Conservation (phyloP, 2,329 filamentous ascomycete genomes). For the Ceratocystis cacaofunesta region DNA sequence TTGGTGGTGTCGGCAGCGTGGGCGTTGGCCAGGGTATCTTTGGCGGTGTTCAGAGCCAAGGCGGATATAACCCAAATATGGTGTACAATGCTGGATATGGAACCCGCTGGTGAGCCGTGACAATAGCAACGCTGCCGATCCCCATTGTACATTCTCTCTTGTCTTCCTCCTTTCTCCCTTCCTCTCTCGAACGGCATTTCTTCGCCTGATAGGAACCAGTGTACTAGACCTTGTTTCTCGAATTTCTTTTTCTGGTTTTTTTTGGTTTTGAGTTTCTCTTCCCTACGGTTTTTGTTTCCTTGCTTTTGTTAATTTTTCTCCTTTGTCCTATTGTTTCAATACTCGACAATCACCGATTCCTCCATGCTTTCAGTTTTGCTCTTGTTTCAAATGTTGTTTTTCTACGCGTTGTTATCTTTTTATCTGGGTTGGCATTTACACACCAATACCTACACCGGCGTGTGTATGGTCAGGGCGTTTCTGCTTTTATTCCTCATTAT, state of each 20-base stretch:
- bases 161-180: not conserved
- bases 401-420: constrained; percentile 8
- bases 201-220: not conserved
- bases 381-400: constrained; percentile 13
- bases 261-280: constrained; percentile 18
- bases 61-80: constrained; percentile 83
- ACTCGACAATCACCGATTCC: not conserved
- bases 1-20: constrained; percentile 15
- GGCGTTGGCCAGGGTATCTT: constrained; percentile 68
- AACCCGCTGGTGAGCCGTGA: constrained; percentile 14
- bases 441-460: constrained; percentile 8
- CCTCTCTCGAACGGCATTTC: constrained; percentile 10
- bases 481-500: not conserved
- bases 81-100: constrained; percentile 42
- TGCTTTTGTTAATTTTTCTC: constrained; percentile 3
- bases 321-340: not conserved
- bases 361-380: constrained; percentile 19
- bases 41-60: constrained; percentile 65
- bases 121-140: not conserved
- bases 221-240: constrained; percentile 12
- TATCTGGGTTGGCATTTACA: constrained; percentile 5
- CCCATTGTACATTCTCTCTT: not conserved
- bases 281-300: constrained; percentile 18
- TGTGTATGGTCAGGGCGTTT: constrained; percentile 12
- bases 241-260: constrained; percentile 20